These are phyloP conservation scores for Vitis hybrid DNA, from an alignment of 177 flowering plant genomes.

Conservation along the genomic window DNA sequence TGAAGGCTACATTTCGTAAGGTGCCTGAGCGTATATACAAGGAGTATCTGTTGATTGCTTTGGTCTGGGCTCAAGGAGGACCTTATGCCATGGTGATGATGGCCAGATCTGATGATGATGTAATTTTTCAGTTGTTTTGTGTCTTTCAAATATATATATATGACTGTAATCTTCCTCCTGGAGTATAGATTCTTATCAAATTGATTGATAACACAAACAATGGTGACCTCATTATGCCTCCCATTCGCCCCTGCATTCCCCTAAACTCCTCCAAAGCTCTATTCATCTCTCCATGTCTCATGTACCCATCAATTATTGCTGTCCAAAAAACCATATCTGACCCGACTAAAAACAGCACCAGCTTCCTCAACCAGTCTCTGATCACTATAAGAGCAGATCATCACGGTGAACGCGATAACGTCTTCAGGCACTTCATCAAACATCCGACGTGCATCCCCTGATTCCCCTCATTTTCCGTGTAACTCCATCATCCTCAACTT, in stretches of 20 bases:
- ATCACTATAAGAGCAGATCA: conserved; percentile 24
- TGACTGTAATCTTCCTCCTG: too few species aligned
- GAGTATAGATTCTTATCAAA: too few species aligned
- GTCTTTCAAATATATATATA: neutral
- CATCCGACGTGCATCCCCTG: conserved; percentile 20
- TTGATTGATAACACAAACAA: too few species aligned
- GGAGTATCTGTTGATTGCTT: too few species aligned
- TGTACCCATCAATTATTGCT: conserved; percentile 40
- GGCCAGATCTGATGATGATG: too few species aligned
- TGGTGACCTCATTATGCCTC: too few species aligned
- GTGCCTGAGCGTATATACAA: too few species aligned
- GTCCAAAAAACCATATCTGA: conserved; percentile 43
- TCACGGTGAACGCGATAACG: conserved; percentile 28
- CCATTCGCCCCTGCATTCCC: neutral
- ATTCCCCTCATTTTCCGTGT: conserved; percentile 36
- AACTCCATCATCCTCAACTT: conserved; percentile 27
- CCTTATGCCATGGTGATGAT: too few species aligned
- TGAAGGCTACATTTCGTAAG: too few species aligned
- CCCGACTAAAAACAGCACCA: conserved; percentile 12
- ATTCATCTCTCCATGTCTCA: conserved; percentile 30
- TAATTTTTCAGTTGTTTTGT: too few species aligned
- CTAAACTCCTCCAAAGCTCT: conserved; percentile 31
- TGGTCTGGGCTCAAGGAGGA: too few species aligned
- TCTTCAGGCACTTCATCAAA: conserved; percentile 36
- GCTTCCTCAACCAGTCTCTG: conserved; percentile 28